Evolutionary conservation across 208 protist genomes (phyloP).

Genomic region (Trypanosoma avium): DNA sequence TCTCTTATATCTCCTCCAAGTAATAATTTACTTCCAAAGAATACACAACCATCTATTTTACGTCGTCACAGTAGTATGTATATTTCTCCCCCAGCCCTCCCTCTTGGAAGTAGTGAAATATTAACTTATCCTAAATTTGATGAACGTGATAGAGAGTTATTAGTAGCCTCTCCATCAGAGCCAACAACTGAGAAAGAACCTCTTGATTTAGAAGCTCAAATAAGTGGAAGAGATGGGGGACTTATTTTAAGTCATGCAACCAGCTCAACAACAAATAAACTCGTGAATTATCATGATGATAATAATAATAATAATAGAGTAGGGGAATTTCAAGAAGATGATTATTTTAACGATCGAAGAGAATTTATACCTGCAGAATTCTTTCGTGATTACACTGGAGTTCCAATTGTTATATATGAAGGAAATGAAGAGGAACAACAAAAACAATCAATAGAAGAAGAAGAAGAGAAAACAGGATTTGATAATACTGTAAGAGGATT

Average conservation of each 20-base stretch:
- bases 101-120: too few species aligned
- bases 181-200: conserved; percentile 1
- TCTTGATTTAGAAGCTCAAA: background rate
- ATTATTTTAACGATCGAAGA: conserved; percentile 24
- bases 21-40: too few species aligned
- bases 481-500: background rate
- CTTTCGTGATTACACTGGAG: conserved; percentile 9
- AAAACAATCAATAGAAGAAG: background rate
- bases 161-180: background rate
- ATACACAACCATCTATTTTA: too few species aligned
- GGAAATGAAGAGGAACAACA: background rate
- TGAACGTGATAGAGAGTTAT: background rate
- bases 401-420: background rate
- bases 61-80: too few species aligned
- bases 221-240: background rate
- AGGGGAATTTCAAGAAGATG: conserved; percentile 4
- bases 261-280: background rate
- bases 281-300: background rate
- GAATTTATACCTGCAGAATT: conserved; percentile 10
- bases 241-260: background rate
- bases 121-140: background rate
- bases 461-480: background rate
- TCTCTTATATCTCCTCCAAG: too few species aligned
- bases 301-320: background rate
- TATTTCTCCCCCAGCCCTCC: too few species aligned